Evolutionary conservation across 140 eudicot genomes (phyloP).

Genomic region (Senecio squalidus): DNA sequence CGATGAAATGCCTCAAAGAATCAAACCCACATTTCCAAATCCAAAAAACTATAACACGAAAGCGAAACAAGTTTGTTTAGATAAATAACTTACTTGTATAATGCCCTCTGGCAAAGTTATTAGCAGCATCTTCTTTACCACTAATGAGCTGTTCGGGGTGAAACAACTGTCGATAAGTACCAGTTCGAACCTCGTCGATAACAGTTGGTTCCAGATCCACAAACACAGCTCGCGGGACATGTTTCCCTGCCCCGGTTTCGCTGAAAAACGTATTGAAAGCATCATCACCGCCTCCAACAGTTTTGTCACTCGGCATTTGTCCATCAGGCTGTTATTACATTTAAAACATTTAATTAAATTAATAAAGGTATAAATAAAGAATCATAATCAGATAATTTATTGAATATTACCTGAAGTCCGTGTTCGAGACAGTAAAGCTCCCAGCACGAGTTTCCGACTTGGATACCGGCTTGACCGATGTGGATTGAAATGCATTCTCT

Average conservation of each 20-base stretch:
- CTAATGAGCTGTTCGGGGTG: slow-evolving; percentile 37
- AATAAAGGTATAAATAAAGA: too few relatives aligned
- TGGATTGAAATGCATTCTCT: too few relatives aligned
- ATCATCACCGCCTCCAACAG: slow-evolving; percentile 33
- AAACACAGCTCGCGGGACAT: slow-evolving; percentile 48
- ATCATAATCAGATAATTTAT: too few relatives aligned
- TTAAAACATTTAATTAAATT: too few relatives aligned
- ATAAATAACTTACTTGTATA: slow-evolving; percentile 29
- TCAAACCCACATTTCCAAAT: neutral
- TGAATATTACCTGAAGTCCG: slow-evolving; percentile 2
- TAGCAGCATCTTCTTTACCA: slow-evolving; percentile 48
- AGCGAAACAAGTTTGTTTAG: neutral
- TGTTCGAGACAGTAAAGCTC: too few relatives aligned
- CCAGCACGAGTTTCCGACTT: too few relatives aligned
- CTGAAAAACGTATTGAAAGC: slow-evolving; percentile 55
- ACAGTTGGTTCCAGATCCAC: slow-evolving; percentile 53
- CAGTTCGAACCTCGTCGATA: slow-evolving; percentile 46
- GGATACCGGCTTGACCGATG: too few relatives aligned
- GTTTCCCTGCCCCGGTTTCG: slow-evolving; percentile 50
- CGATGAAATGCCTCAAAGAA: slow-evolving; percentile 13
- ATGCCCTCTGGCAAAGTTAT: slow-evolving; percentile 50
- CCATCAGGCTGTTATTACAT: slow-evolving; percentile 7
- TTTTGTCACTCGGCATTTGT: slow-evolving; percentile 2
- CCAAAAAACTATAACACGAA: neutral
- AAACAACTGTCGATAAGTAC: slow-evolving; percentile 42